Conservation (phyloP, 2,329 filamentous ascomycete species). For the Nemania sp. region DNA sequence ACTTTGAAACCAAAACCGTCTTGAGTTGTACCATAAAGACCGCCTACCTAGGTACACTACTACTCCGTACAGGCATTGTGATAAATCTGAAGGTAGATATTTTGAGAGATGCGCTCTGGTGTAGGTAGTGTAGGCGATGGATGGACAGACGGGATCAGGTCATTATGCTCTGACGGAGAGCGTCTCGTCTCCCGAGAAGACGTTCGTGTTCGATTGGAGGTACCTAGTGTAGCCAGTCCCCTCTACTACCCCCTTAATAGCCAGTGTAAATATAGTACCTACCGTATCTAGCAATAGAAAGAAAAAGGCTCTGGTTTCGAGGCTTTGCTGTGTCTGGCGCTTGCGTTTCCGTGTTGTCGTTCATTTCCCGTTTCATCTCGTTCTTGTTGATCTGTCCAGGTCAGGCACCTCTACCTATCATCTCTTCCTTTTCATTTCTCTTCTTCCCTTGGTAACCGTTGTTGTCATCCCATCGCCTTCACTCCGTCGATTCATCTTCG, state of each 20-base stretch:
- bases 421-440: conserved; percentile 28
- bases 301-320: conserved; percentile 13
- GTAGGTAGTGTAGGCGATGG: background rate
- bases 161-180: conserved; percentile 16
- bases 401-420: conserved; percentile 14
- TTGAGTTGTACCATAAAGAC: conserved; percentile 13
- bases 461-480: conserved; percentile 31
- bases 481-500: conserved; percentile 34
- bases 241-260: too few relatives aligned
- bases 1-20: conserved; percentile 39
- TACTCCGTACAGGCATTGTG: background rate
- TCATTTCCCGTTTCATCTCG: conserved; percentile 33
- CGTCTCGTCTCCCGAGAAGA: background rate
- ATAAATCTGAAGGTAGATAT: background rate
- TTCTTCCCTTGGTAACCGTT: conserved; percentile 30
- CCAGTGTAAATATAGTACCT: background rate
- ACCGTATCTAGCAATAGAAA: background rate
- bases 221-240: too few relatives aligned
- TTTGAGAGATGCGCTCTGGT: background rate
- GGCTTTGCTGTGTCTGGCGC: conserved; percentile 29
- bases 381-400: conserved; percentile 28
- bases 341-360: conserved; percentile 35
- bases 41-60: too few relatives aligned
- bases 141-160: too few relatives aligned
- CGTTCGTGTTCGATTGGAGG: background rate